Evolutionary conservation across 495 filamentous ascomycete genomes (phyloP).

Genomic region (Neurospora pannonica): DNA sequence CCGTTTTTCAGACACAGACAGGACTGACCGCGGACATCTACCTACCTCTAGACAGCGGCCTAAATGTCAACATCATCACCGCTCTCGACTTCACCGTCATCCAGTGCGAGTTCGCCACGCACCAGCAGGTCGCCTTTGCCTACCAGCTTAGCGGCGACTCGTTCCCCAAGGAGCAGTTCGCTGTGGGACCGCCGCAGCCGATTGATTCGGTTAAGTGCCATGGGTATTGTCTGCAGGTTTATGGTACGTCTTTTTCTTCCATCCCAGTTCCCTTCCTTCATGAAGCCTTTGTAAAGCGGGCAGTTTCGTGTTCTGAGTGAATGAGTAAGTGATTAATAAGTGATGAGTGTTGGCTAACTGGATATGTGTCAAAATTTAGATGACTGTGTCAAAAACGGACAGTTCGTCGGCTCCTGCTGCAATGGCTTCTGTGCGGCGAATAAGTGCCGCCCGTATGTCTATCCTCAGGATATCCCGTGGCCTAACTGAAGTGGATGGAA

Average conservation of each 20-base stretch:
- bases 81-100: conserved; percentile 19
- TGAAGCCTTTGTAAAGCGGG: no score
- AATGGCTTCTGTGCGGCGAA: conserved; percentile 22
- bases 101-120: conserved; percentile 17
- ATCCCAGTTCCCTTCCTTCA: not conserved
- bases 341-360: not conserved
- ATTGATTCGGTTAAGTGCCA: conserved; percentile 18
- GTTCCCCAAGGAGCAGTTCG: conserved; percentile 12
- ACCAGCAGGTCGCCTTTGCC: conserved; percentile 8
- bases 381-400: conserved; percentile 19
- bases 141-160: conserved; percentile 11
- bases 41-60: conserved; percentile 11
- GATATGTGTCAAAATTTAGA: not conserved
- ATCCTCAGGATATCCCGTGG: not conserved
- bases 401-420: conserved; percentile 21
- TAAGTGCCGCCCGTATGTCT: conserved; percentile 21
- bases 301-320: not conserved
- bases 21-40: not conserved
- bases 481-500: not conserved
- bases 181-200: conserved; percentile 22
- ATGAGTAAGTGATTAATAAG: not conserved
- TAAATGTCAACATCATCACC: conserved; percentile 20
- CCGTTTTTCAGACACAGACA: no score
- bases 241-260: not conserved
- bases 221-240: conserved; percentile 17